Evolutionary conservation across 495 filamentous ascomycete genomes (phyloP).

Genomic region (Podospora bellae-mahoneyi): DNA sequence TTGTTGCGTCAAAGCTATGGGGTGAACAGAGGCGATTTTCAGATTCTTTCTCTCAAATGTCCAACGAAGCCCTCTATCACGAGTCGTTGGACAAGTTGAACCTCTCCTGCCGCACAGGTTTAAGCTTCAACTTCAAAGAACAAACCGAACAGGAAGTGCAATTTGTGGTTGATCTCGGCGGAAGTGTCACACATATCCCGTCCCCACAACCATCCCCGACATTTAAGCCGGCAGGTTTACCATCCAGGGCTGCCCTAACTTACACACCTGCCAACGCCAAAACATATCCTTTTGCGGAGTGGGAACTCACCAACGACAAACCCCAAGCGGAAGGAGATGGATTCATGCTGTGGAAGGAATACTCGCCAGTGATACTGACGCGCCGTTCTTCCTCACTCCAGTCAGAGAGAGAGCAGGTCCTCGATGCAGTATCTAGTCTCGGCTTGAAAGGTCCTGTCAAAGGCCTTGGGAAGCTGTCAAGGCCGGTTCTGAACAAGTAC

Average conservation of each 20-base stretch:
- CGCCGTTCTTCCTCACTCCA: neutral
- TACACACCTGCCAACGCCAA: neutral
- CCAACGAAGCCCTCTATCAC: neutral
- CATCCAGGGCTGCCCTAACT: neutral
- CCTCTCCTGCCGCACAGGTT: neutral
- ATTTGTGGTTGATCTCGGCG: constrained; percentile 4
- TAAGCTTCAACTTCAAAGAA: neutral
- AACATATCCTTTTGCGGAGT: neutral
- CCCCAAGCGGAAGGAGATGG: neutral
- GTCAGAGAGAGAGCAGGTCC: neutral
- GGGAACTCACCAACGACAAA: no score
- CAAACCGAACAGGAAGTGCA: neutral
- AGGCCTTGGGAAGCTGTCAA: constrained; percentile 1
- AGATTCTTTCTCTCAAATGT: constrained; percentile 1
- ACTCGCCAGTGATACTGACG: neutral
- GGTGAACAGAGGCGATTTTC: neutral
- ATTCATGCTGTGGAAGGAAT: constrained; percentile 7
- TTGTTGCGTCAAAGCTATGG: constrained; percentile 2
- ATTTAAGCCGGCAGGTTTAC: neutral
- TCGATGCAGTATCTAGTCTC: constrained; percentile 1
- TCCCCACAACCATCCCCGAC: neutral
- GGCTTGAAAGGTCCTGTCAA: constrained; percentile 3
- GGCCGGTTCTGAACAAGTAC: constrained; percentile 10
- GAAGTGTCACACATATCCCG: constrained; percentile 1
- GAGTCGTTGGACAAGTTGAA: neutral